Conservation (phyloP, 306 rosid species). For the Castanea sativa region DNA sequence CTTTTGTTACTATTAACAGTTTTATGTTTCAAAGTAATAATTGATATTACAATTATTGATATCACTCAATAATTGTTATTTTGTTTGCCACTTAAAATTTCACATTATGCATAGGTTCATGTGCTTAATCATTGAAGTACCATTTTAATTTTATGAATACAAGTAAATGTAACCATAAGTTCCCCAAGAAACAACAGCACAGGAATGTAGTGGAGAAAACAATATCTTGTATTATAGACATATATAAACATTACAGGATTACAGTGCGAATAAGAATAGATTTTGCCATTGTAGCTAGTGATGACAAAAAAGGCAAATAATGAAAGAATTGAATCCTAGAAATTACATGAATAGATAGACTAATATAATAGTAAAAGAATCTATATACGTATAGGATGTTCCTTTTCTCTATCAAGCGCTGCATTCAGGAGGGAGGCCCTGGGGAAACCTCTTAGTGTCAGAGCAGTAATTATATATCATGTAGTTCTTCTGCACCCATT, state of each 20-base stretch:
- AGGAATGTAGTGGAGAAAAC: neutral
- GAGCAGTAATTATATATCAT: slow-evolving; percentile 71
- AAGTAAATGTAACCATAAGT: too few relatives aligned
- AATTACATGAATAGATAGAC: neutral
- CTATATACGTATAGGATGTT: neutral
- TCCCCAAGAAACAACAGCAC: neutral
- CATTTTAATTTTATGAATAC: too few relatives aligned
- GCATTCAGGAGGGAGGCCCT: slow-evolving; percentile 42
- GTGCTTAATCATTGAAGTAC: too few relatives aligned
- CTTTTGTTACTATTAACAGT: too few relatives aligned
- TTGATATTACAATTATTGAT: too few relatives aligned
- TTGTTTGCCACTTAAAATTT: too few relatives aligned
- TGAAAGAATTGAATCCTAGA: slow-evolving; percentile 26
- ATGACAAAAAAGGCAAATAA: neutral
- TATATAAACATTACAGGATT: neutral
- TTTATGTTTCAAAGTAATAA: too few relatives aligned
- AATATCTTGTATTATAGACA: neutral
- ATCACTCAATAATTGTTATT: too few relatives aligned
- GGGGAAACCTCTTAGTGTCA: slow-evolving; percentile 44
- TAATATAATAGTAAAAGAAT: neutral
- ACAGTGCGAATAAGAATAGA: neutral
- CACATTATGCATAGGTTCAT: too few relatives aligned
- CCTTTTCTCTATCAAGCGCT: neutral
- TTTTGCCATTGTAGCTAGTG: neutral
- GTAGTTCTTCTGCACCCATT: slow-evolving; percentile 55